Percentiles rank a stretch among this genome's conserved stretches.
Conservation (phyloP, 139 green algal genomes). For the Closterium sp. region DNA sequence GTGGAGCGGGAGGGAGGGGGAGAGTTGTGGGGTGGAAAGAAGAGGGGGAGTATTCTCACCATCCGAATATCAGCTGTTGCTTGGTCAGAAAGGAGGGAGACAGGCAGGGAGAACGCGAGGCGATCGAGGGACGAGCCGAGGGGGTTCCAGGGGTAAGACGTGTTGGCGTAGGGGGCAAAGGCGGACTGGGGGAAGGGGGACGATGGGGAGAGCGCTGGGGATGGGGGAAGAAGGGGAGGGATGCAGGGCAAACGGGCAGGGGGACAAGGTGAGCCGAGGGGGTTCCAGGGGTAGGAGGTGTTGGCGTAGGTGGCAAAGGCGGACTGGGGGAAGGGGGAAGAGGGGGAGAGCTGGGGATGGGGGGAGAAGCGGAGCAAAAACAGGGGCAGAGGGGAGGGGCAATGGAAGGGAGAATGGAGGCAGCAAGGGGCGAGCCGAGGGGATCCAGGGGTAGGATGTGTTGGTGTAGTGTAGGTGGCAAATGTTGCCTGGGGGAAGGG, state of each 20-base stretch:
- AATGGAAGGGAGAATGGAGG: not conserved
- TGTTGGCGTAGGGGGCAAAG: not conserved
- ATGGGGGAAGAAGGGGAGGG: too few species aligned
- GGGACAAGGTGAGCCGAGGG: not conserved
- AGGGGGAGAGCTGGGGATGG: constrained; percentile 2
- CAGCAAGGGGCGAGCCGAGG: too few species aligned
- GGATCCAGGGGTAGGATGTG: too few species aligned
- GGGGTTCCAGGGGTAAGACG: constrained; percentile 13
- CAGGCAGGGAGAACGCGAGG: not conserved
- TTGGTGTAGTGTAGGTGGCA: too few species aligned
- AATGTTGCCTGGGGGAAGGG: too few species aligned
- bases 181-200: not conserved
- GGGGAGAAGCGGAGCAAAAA: not conserved
- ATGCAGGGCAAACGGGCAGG: not conserved
- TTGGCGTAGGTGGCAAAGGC: constrained; percentile 1
- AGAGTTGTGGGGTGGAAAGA: not conserved
- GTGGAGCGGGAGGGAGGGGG: too few species aligned
- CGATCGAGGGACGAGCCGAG: not conserved
- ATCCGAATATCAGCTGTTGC: not conserved
- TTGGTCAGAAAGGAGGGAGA: not conserved
- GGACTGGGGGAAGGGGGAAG: constrained; percentile 10
- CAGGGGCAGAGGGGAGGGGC: not conserved
- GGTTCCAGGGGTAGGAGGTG: constrained; percentile 25
- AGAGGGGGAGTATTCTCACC: not conserved
- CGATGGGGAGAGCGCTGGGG: not conserved